Evolutionary conservation across 176 grass and related monocot genomes (phyloP), one percentile per base, ranked within the genome.

Genomic region (Raddia guianensis): DNA sequence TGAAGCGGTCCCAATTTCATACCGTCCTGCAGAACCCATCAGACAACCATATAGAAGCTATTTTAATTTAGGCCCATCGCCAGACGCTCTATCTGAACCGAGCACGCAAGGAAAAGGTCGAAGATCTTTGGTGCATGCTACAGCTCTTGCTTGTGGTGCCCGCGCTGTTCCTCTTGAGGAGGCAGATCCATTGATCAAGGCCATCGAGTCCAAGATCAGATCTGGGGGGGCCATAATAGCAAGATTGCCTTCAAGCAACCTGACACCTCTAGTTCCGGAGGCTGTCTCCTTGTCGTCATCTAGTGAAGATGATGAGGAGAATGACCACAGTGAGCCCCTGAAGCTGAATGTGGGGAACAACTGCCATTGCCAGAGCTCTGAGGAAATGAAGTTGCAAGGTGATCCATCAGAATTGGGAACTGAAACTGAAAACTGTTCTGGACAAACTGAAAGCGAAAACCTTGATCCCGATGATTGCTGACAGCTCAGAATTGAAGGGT

Each of bases 121-220:
- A 8, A 77, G 86, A 44, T 45, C 89, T 84, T 52, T 87, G 49
- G 84, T 97, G 45, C 91, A 93, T 86, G 94, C 87, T 52, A 97
- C 94, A 66, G 94, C 94, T 56, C 59, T 97, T 84, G 87, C 94
- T 66, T 97, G 91, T 70, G 94, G 94, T 63, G 94, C 94, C 7
- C 91, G 94, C 60, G 54, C 90, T 50, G 75, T 97, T 16, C 86
- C 94, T 44, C 70, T 71, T 16, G 83, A 88, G 72, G 86, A 90
- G 7, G 94, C 94, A 59, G 73, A 77, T 72, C 83, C 75, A 2
- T 67, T 97, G 72, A 87, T 97, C 57, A 87, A 87, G 76, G 88
- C 89, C 27, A 82, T 97, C 33, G 84, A 93, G 68, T 88, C 89
- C 53, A 97, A 86, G 82, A 97, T 97, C 70, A 93, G 82, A 85